phyloP scores from a whole-genome alignment of 352 stramenopile genomes.

The Globisporangium heterothallicum region DNA sequence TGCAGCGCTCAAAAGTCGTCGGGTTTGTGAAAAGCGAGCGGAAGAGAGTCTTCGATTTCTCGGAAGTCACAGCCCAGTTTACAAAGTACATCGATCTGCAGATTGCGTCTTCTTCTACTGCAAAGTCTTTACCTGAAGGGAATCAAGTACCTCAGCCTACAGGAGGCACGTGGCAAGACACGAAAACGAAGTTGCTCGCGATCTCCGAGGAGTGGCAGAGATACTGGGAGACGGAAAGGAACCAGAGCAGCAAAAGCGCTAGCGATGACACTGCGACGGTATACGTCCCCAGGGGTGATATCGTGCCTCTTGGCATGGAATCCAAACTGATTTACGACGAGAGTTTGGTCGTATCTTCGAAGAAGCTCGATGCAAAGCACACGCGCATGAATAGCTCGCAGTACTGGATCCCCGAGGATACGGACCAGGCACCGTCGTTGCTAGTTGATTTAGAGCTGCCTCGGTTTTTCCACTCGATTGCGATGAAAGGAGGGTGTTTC shows the following conservation, averaged over 20 bases:
- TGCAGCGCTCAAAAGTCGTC: constrained; percentile 45
- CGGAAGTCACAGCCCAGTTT: constrained; percentile 43
- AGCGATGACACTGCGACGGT: background rate
- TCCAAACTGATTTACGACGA: constrained; percentile 53
- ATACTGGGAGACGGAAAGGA: constrained; percentile 12
- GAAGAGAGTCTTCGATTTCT: constrained; percentile 62
- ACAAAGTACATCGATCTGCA: constrained; percentile 43
- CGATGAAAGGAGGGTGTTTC: constrained; percentile 50
- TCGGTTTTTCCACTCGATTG: constrained; percentile 55
- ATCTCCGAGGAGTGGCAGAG: constrained; percentile 31
- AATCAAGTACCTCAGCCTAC: background rate
- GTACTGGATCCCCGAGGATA: constrained; percentile 51
- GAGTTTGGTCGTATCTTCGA: constrained; percentile 50
- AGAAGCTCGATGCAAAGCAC: constrained; percentile 47
- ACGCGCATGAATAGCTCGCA: constrained; percentile 49
- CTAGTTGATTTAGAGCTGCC: constrained; percentile 71
- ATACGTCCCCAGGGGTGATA: constrained; percentile 48
- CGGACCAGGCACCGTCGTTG: constrained; percentile 47
- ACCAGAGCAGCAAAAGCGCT: background rate
- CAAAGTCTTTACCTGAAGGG: background rate
- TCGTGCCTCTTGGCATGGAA: constrained; percentile 52
- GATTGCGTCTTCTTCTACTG: constrained; percentile 9
- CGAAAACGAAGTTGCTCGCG: constrained; percentile 25
- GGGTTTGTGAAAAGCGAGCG: constrained; percentile 54
- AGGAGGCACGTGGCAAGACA: constrained; percentile 23